phyloP scores from a whole-genome alignment of 768 basidiomycete species.

The Rubroboletus satanas region DNA sequence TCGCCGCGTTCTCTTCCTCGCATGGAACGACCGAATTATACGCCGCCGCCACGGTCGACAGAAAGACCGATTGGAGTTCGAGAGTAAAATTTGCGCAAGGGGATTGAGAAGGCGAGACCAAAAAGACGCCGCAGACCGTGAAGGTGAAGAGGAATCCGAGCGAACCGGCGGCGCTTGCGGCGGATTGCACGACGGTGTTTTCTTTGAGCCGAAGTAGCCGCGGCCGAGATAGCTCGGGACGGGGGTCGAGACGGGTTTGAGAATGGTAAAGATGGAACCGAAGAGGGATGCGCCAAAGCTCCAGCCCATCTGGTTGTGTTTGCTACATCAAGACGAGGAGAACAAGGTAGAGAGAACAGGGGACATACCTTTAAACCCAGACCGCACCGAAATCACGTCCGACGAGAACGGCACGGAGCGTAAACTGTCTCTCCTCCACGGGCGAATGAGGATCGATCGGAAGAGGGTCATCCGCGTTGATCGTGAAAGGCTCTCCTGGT shows the following conservation, averaged over 20 bases:
- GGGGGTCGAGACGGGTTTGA: constrained; percentile 51
- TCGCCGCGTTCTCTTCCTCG: constrained; percentile 45
- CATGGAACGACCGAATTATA: constrained; percentile 59
- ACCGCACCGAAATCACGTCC: constrained; percentile 50
- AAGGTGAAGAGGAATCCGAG: constrained; percentile 57
- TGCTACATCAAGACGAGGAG: background rate
- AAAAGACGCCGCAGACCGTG: constrained; percentile 52
- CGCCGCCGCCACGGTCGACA: constrained; percentile 63
- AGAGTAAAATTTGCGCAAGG: constrained; percentile 59
- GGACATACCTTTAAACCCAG: constrained; percentile 50
- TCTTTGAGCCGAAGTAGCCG: constrained; percentile 61
- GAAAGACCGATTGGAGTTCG: constrained; percentile 60
- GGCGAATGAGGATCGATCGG: constrained; percentile 46
- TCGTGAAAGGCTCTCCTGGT: constrained; percentile 1
- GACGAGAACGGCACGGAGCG: constrained; percentile 48
- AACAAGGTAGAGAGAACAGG: background rate
- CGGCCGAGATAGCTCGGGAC: constrained; percentile 44
- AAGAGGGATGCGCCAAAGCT: constrained; percentile 63
- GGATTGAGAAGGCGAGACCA: constrained; percentile 64
- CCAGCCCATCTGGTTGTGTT: constrained; percentile 46
- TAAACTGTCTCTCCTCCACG: constrained; percentile 44
- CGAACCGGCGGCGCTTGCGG: constrained; percentile 46
- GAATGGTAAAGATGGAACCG: constrained; percentile 48
- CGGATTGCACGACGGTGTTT: constrained; percentile 33
- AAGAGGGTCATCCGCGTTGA: constrained; percentile 42